Percentiles rank a stretch among this genome's conserved stretches.
Conservation (phyloP, 176 grass and related monocot genomes). For the Cenchrus americanus region DNA sequence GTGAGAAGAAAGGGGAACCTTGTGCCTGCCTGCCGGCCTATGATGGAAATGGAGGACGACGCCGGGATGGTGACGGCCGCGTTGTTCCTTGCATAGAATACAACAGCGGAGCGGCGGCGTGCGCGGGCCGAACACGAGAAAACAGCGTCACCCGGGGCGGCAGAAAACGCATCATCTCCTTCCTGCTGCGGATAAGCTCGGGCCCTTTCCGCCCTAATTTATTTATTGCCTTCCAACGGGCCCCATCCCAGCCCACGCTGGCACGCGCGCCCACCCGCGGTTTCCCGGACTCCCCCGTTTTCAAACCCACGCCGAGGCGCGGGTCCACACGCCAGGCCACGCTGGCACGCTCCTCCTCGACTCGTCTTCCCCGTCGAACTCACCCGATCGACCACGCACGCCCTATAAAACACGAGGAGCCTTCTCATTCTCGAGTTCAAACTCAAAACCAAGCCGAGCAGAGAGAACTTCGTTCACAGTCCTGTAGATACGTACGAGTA, state of each 20-base stretch:
- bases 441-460: not conserved
- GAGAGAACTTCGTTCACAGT: not conserved
- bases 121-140: constrained; percentile 24
- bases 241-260: constrained; percentile 13
- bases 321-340: constrained; percentile 33
- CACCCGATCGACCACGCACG: not conserved
- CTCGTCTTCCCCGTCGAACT: not conserved
- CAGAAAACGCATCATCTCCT: constrained; percentile 19
- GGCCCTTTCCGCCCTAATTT: not conserved
- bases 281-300: not conserved
- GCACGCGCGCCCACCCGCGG: constrained; percentile 29
- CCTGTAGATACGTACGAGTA: not conserved
- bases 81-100: constrained; percentile 21
- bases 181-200: constrained; percentile 51
- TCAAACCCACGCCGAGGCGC: not conserved
- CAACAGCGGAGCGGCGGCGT: constrained; percentile 14
- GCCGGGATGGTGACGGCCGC: constrained; percentile 41
- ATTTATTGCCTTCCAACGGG: constrained; percentile 33
- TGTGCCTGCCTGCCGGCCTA: constrained; percentile 3
- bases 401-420: constrained; percentile 14
- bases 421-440: constrained; percentile 28
- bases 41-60: not conserved
- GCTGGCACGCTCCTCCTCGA: not conserved
- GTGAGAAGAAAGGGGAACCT: not conserved
- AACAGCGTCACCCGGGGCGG: constrained; percentile 28